Evolutionary conservation across 352 stramenopile species (phyloP).

Genomic region (Pythium apleroticum): DNA sequence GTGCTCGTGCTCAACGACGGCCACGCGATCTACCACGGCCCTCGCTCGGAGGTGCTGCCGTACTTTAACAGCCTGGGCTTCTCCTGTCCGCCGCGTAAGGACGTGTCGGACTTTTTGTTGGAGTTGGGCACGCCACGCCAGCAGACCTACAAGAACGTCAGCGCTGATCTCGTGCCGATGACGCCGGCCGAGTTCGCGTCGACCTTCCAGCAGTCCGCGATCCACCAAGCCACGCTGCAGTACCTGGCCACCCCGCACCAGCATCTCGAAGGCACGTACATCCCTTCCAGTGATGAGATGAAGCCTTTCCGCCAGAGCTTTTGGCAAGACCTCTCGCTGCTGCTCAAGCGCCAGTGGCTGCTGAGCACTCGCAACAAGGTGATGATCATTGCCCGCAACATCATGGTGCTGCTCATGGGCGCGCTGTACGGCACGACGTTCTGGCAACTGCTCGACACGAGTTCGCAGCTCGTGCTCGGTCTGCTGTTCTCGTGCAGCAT

Average conservation of each 20-base stretch:
- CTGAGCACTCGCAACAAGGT: constrained; percentile 61
- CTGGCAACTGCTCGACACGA: constrained; percentile 55
- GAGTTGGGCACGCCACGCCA: constrained; percentile 38
- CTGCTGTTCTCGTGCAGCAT: constrained; percentile 88
- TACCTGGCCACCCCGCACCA: constrained; percentile 37
- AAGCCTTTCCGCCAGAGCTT: constrained; percentile 52
- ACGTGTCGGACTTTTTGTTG: constrained; percentile 38
- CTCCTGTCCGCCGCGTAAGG: constrained; percentile 32
- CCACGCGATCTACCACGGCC: constrained; percentile 54
- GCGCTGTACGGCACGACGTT: constrained; percentile 68
- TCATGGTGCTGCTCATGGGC: constrained; percentile 69
- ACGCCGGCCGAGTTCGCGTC: constrained; percentile 45
- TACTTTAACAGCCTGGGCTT: constrained; percentile 59
- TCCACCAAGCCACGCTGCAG: constrained; percentile 47
- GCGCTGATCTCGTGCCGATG: constrained; percentile 19
- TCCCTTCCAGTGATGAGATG: constrained; percentile 23
- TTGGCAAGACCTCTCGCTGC: constrained; percentile 36
- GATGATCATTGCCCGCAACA: constrained; percentile 40
- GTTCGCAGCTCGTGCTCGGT: constrained; percentile 69
- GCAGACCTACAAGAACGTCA: constrained; percentile 28
- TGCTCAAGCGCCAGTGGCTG: constrained; percentile 63
- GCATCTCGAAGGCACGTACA: constrained; percentile 1
- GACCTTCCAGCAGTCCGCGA: constrained; percentile 46
- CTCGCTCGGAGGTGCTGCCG: constrained; percentile 36
- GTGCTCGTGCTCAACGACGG: constrained; percentile 54